Evolutionary conservation across 2,329 filamentous ascomycete genomes (phyloP), one percentile per base, ranked within the genome.

Genomic region (Hypoxylon sp.): DNA sequence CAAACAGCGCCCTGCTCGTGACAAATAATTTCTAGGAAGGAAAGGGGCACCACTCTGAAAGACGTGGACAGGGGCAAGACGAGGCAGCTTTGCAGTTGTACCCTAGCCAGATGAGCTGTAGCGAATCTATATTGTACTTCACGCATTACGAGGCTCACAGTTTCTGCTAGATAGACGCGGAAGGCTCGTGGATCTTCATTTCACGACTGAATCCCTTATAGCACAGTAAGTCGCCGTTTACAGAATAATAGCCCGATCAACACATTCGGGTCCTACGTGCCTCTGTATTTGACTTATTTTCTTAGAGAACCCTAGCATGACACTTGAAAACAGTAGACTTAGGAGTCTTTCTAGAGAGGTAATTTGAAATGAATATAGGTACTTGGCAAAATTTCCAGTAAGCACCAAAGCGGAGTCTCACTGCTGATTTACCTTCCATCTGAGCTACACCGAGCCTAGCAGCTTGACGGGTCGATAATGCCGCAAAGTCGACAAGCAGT

Each of bases 181-280:
- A 9, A 2, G 11, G 20, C 11, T 46, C 16, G 48, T 16, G 24
- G 24, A 33, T 32, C 30, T 44, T 16, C 12, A 22, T 30, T 9
- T 58, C 40, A 24, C 7, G 22, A 24, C 7, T 12, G 3, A 20
- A 32, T 14, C 4, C 33, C 24, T 30, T n/a, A 45, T 42, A n/a
- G 40, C 53, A 57, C 48, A 63, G 60, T 63, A 63, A 63, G 60
- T 53, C 49, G 38, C 32, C 53, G 48, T 36, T 48, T 63, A 11
- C 24, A 53, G 53, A 63, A 52, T 24, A 63, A 58, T 40, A 26
- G 5, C 53, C 60, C 24, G 30, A 44, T 52, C 49, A 44, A 33
- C n/a, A 38, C 6, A 20, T n/a, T 36, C n/a, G 12, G 8, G n/a
- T 32, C 20, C 14, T n/a, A 18, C 33, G n/a, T 20, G 30, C n/a